A percentile compares a stretch with the other conserved stretches of the same genome.
phyloP scores from a whole-genome alignment of 2,329 filamentous ascomycete genomes.

The Exserohilum turcica region DNA sequence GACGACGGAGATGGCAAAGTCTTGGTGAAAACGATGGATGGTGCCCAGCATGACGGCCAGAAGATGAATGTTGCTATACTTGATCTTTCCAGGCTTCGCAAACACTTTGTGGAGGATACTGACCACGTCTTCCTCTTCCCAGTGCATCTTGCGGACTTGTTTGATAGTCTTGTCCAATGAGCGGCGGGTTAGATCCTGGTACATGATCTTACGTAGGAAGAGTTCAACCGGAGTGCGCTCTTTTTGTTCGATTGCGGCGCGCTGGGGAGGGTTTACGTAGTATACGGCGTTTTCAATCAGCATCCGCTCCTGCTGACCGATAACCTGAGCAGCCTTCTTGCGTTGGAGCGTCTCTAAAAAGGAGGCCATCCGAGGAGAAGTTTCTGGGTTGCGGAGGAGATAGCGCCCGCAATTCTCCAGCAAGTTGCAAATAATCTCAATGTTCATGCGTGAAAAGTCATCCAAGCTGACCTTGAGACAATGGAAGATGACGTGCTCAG shows the following conservation, averaged over 20 bases:
- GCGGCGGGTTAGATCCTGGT: constrained; percentile 90
- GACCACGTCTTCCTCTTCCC: constrained; percentile 91
- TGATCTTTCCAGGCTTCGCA: constrained; percentile 94
- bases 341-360: constrained; percentile 94
- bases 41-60: constrained; percentile 87
- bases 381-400: constrained; percentile 88
- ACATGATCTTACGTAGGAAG: constrained; percentile 90
- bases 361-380: constrained; percentile 87
- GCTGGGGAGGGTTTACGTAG: constrained; percentile 93
- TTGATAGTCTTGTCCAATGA: constrained; percentile 93
- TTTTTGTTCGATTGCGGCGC: constrained; percentile 94
- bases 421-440: constrained; percentile 95
- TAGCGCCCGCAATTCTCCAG: constrained; percentile 97
- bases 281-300: constrained; percentile 97
- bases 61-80: constrained; percentile 94
- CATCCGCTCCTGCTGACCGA: constrained; percentile 96
- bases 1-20: constrained; percentile 88
- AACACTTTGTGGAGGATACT: constrained; percentile 86
- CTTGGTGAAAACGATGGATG: constrained; percentile 87
- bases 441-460: constrained; percentile 98
- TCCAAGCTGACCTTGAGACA: constrained; percentile 97
- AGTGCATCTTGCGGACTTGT: constrained; percentile 92
- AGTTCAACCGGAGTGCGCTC: constrained; percentile 91
- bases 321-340: constrained; percentile 93
- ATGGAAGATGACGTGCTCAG: constrained; percentile 98